Evolutionary conservation across 441 rosid species (phyloP).

Genomic region (Adansonia rubrostipa): DNA sequence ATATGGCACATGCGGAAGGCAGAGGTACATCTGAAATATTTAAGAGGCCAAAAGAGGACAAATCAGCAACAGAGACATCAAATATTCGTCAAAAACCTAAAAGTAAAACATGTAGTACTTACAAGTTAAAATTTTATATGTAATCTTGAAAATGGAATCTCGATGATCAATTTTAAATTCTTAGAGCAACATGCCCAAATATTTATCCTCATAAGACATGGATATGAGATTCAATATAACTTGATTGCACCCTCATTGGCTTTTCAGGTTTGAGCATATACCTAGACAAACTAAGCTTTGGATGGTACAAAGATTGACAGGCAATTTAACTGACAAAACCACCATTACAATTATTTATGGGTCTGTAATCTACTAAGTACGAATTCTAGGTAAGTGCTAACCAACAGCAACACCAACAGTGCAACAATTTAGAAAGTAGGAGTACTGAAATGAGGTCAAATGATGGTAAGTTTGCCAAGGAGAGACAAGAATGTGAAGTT

Average conservation of each 20-base stretch:
- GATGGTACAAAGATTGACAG: not conserved
- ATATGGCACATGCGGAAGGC: slow-evolving; percentile 61
- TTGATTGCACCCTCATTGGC: not conserved
- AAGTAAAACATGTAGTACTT: not conserved
- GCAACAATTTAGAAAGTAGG: not conserved
- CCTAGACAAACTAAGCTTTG: not conserved
- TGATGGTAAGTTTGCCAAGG: not conserved
- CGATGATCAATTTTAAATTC: not conserved
- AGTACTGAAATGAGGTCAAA: not conserved
- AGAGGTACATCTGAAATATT: slow-evolving; percentile 54
- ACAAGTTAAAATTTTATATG: not conserved
- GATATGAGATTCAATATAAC: not conserved
- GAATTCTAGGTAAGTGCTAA: not conserved
- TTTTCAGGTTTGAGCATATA: not conserved
- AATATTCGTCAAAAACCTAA: not conserved
- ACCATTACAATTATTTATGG: not conserved
- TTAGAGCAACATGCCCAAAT: not conserved
- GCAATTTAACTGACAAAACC: not conserved
- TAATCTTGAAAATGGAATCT: not conserved
- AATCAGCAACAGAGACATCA: slow-evolving; percentile 18
- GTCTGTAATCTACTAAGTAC: not conserved
- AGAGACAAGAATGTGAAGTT: not conserved
- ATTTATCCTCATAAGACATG: not conserved
- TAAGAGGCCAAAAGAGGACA: not conserved
- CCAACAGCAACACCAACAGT: not conserved